Conservation (phyloP, 768 basidiomycete species). For the Daedalea quercina region DNA sequence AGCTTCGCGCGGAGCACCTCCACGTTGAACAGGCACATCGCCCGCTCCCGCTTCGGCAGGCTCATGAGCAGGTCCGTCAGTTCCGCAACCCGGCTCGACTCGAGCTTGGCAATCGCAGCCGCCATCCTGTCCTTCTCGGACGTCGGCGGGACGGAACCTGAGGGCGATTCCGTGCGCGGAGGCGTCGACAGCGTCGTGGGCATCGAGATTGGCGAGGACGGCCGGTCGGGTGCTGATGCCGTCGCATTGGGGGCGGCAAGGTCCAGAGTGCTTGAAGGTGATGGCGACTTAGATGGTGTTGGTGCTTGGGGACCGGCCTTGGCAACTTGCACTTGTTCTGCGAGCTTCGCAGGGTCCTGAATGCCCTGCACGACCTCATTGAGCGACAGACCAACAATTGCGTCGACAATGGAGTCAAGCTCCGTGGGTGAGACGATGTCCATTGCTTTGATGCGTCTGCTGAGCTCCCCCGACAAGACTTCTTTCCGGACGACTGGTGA, state of each 20-base stretch:
- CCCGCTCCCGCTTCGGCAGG: constrained; percentile 82
- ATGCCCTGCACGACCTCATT: constrained; percentile 74
- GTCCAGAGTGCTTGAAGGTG: constrained; percentile 52
- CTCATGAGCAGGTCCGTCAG: constrained; percentile 79
- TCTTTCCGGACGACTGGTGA: constrained; percentile 87
- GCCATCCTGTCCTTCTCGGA: constrained; percentile 75
- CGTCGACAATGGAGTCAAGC: constrained; percentile 62
- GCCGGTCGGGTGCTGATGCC: constrained; percentile 86
- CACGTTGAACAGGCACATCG: constrained; percentile 84
- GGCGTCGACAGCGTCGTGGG: constrained; percentile 72
- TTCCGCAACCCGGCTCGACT: constrained; percentile 51
- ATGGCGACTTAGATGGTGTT: constrained; percentile 43
- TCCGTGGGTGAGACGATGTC: constrained; percentile 48
- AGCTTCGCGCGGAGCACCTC: constrained; percentile 76
- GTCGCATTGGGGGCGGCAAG: constrained; percentile 59
- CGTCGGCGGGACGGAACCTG: constrained; percentile 48
- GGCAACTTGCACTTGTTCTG: constrained; percentile 50
- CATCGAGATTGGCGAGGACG: constrained; percentile 78
- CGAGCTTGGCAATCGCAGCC: constrained; percentile 58
- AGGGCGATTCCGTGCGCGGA: constrained; percentile 77
- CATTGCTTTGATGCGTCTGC: constrained; percentile 59
- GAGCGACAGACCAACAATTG: constrained; percentile 61
- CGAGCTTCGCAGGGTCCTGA: constrained; percentile 59
- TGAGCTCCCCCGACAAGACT: constrained; percentile 78
- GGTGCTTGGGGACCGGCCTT: constrained; percentile 27